These are phyloP conservation scores for Talaromyces sp. DNA, from an alignment of 2,329 filamentous ascomycete species.

Conservation along the genomic window DNA sequence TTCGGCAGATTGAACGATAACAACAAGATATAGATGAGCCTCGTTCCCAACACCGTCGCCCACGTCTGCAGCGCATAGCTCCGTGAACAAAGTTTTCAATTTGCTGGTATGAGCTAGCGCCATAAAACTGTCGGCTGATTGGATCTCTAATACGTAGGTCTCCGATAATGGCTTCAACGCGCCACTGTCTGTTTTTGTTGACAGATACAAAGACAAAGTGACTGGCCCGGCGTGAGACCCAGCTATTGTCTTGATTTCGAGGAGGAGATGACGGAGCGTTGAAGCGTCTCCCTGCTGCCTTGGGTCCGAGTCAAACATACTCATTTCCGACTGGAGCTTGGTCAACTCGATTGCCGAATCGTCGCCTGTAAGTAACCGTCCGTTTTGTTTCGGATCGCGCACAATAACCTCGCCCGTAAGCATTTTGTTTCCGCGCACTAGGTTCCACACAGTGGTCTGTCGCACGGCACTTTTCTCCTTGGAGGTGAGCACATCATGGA, in stretches of 20 bases:
- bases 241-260: conserved; percentile 79
- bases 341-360: conserved; percentile 92
- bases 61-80: conserved; percentile 73
- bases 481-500: conserved; percentile 88
- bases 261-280: conserved; percentile 72
- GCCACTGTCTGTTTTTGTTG: conserved; percentile 64
- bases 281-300: conserved; percentile 64
- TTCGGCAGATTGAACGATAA: conserved; percentile 68
- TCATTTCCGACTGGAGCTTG: conserved; percentile 92
- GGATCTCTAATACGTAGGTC: conserved; percentile 74
- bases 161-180: conserved; percentile 71
- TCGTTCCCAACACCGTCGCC: conserved; percentile 61
- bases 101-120: conserved; percentile 63
- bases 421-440: conserved; percentile 91
- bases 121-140: conserved; percentile 67
- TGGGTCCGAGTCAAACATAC: conserved; percentile 80
- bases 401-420: conserved; percentile 93
- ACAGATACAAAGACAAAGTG: conserved; percentile 73
- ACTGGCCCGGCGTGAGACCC: conserved; percentile 73
- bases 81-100: conserved; percentile 81
- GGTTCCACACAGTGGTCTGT: conserved; percentile 90
- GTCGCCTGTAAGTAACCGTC: conserved; percentile 82
- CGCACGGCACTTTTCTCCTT: conserved; percentile 78
- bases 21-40: conserved; percentile 75
- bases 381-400: conserved; percentile 76